Base-by-base conservation (phyloP, 176 grass and related monocot genomes). In the Metroxylon sagu region DNA sequence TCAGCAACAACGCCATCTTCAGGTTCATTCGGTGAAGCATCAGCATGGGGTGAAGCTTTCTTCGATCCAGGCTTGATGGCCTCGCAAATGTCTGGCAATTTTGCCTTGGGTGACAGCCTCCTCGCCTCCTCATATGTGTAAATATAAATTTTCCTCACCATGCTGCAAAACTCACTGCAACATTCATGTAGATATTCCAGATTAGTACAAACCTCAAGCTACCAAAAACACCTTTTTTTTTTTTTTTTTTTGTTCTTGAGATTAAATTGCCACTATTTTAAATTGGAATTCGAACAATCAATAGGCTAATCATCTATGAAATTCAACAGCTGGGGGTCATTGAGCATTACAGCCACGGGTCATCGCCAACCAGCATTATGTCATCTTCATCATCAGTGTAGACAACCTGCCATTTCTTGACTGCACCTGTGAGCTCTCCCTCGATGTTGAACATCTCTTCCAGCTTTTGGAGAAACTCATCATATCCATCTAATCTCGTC, bases 361-460 rank as follows among this genome's bases (percentile, higher is more conserved):
- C 87, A 19, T 98, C 87, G 35, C 93, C 93, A 65, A 88, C 87
- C 59, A 82, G 65, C 93, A 98, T 98, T 66, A 83, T 85, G 66
- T 98, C 93, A 68, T 98, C 81, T 56, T 92, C 87, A 7, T 92
- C 93, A 53, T 98, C 93, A 2, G 81, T 80, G 53, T 83, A 98
- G 50, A 92, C 68, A 29, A 89, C 79, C 48, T 85, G 66, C 93
- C 87, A 98, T 77, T 66, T 77, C 70, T 80, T 98, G 14, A 77
- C 48, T 18, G 56, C 66, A 17, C 77, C 62, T 64, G 76, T 70
- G 25, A 98, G 78, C 39, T 89, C 84, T 65, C 87, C 88, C 10
- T 51, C 28, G 35, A 92, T 80, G 49, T 71, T 78, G 76, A 98
- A 98, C 81, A 98, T 83, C 17, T 78, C 56, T 68, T 98, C 93